These are phyloP conservation scores for Striga hermonthica DNA, from an alignment of 305 asterid species.

Conservation along the genomic window DNA sequence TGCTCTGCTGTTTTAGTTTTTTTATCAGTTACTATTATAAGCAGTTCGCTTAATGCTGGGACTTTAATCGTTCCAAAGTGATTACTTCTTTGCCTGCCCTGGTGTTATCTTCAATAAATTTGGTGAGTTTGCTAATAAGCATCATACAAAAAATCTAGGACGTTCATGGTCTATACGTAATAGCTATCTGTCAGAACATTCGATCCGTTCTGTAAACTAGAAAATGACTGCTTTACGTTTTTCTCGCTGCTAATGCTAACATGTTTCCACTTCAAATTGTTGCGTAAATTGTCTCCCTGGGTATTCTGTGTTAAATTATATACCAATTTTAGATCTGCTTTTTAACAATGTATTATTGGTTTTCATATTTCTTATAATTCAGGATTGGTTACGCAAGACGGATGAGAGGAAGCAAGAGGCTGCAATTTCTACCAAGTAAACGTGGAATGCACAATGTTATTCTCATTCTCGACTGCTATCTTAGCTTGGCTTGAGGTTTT, in stretches of 20 bases:
- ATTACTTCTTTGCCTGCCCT: no score
- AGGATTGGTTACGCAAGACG: constrained; percentile 49
- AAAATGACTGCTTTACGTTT: not conserved
- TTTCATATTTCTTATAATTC: constrained; percentile 19
- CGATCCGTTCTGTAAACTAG: no score
- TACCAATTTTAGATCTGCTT: not conserved
- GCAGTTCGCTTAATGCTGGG: no score
- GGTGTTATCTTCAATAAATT: no score
- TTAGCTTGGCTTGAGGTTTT: constrained; percentile 19
- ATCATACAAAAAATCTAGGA: no score
- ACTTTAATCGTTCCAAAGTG: no score
- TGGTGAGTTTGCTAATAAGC: no score
- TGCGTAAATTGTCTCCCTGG: not conserved
- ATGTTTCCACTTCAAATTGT: not conserved
- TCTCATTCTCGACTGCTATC: not conserved
- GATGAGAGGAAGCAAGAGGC: constrained; percentile 43
- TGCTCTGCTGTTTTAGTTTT: no score
- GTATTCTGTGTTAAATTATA: not conserved
- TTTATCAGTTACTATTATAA: no score
- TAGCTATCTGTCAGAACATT: no score
- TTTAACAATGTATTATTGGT: not conserved
- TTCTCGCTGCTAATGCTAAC: not conserved
- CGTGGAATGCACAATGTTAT: constrained; percentile 12
- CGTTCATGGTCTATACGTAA: no score
- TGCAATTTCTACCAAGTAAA: constrained; percentile 40